Percentiles rank a stretch among this genome's conserved stretches.
These are phyloP conservation scores for Cymbopogon citratus DNA, from an alignment of 176 grass and related monocot species.

Conservation along the genomic window DNA sequence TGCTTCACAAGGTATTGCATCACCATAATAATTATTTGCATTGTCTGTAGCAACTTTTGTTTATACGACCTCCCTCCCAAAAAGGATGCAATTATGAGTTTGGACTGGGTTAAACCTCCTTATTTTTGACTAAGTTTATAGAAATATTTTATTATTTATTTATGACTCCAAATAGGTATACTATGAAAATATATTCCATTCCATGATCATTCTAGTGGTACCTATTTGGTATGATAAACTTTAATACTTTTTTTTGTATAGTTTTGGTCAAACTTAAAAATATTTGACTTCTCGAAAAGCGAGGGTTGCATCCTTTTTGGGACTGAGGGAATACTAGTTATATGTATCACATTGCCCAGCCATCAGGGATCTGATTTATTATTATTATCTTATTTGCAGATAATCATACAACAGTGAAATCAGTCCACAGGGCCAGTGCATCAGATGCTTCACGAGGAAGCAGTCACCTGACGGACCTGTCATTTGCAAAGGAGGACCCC, in stretches of 20 bases:
- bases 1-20: conserved; percentile 31
- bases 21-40: not conserved
- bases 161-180: not conserved
- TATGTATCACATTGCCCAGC: not conserved
- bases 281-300: not conserved
- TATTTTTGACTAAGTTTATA: not conserved
- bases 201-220: not conserved
- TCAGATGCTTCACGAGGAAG: conserved; percentile 37
- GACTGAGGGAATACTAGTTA: not conserved
- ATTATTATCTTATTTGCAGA: conserved; percentile 43
- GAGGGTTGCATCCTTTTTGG: not conserved
- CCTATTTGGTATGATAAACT: not conserved
- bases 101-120: not conserved
- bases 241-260: not conserved
- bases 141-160: not conserved
- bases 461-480: conserved; percentile 45
- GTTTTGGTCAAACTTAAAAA: not conserved
- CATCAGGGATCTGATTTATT: not conserved
- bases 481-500: conserved; percentile 65
- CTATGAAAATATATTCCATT: not conserved
- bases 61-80: not conserved
- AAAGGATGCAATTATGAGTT: not conserved
- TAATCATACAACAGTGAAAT: conserved; percentile 27
- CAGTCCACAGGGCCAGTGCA: conserved; percentile 21
- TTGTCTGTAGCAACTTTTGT: not conserved